Percentiles rank a stretch among this genome's conserved stretches.
phyloP scores from a whole-genome alignment of 23 red algal genomes.

The Agarophyton chilense region DNA sequence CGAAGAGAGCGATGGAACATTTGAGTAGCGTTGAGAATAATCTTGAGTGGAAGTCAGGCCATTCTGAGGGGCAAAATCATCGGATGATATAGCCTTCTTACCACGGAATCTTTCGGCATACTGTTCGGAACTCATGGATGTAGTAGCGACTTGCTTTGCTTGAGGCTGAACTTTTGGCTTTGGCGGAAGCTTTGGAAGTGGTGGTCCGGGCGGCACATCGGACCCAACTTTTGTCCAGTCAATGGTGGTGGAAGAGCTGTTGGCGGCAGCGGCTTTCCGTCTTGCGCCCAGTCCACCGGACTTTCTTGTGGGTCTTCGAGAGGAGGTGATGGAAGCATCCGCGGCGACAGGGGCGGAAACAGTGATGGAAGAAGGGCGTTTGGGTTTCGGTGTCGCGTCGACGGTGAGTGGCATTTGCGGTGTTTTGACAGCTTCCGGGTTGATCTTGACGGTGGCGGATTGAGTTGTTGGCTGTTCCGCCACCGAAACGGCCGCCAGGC shows the following conservation, averaged over 20 bases:
- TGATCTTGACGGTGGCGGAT: background rate
- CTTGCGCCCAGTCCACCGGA: constrained; percentile 23
- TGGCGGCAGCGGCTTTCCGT: constrained; percentile 46
- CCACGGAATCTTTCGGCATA: constrained; percentile 55
- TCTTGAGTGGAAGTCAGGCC: background rate
- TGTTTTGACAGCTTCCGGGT: background rate
- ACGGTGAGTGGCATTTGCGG: background rate
- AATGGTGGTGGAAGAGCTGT: background rate
- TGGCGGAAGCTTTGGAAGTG: constrained; percentile 52
- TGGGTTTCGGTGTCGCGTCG: constrained; percentile 14
- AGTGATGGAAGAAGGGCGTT: constrained; percentile 4
- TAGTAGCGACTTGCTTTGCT: background rate
- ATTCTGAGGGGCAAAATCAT: constrained; percentile 63
- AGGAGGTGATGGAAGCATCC: constrained; percentile 60
- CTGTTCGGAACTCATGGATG: constrained; percentile 40
- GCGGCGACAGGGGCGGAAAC: constrained; percentile 55
- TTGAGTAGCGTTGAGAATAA: background rate
- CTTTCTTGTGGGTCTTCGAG: constrained; percentile 16
- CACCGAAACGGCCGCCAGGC: background rate
- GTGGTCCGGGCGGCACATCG: constrained; percentile 47
- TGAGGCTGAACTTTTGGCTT: background rate
- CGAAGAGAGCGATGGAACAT: constrained; percentile 3
- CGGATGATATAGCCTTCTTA: constrained; percentile 71
- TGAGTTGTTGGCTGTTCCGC: background rate
- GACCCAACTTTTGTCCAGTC: constrained; percentile 75